Evolutionary conservation across 2,329 filamentous ascomycete species (phyloP).

Genomic region (Zymoseptoria pseudotritici): DNA sequence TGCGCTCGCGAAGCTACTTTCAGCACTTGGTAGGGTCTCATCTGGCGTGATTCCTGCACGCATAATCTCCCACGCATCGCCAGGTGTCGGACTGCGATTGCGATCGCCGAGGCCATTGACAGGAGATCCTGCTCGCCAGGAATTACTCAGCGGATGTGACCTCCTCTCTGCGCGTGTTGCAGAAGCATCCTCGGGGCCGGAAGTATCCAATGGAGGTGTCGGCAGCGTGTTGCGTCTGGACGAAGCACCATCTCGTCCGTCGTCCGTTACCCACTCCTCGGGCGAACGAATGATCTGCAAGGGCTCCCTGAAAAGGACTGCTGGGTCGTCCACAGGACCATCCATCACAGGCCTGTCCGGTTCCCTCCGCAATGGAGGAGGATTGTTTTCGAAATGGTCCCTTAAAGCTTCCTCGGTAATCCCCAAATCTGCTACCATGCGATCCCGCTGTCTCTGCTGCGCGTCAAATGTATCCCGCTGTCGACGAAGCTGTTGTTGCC

Average conservation of each 20-base stretch:
- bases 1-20: constrained; percentile 73
- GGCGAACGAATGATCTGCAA: constrained; percentile 15
- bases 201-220: constrained; percentile 15
- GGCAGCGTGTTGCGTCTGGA: constrained; percentile 12
- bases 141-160: constrained; percentile 24
- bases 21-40: constrained; percentile 67
- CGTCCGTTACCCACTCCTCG: constrained; percentile 6
- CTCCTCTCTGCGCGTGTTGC: constrained; percentile 5
- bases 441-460: not conserved
- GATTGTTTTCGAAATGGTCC: not conserved
- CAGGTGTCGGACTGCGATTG: constrained; percentile 68
- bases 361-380: not conserved
- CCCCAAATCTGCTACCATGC: not conserved
- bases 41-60: constrained; percentile 74
- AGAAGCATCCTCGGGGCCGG: constrained; percentile 13
- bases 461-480: not conserved
- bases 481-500: not conserved
- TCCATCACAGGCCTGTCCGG: not conserved
- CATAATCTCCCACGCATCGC: constrained; percentile 68
- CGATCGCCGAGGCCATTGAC: constrained; percentile 77
- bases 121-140: constrained; percentile 24
- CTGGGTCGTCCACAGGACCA: not conserved
- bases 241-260: constrained; percentile 1
- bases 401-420: not conserved
- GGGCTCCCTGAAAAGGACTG: constrained; percentile 8